Base-by-base conservation (phyloP, 768 basidiomycete species). In the Postia placenta region DNA sequence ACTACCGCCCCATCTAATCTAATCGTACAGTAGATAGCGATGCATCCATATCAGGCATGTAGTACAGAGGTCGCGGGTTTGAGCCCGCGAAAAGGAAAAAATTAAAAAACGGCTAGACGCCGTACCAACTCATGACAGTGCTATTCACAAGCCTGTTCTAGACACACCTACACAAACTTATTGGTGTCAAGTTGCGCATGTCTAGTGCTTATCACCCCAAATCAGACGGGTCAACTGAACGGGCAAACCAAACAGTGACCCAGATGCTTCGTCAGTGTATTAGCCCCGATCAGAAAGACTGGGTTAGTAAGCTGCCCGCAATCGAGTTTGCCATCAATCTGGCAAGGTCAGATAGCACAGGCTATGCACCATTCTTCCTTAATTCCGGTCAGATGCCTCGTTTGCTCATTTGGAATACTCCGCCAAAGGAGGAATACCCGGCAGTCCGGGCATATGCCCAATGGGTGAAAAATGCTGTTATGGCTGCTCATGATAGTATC, bases 321-420 rank as follows among this genome's bases (percentile, higher is more conserved):
- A 59, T 63, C 0, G 69, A 74, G 47, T 73, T 74, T 50, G 70
- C 70, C 0, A 64, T 73, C 6, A 75, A 68, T 49, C 48, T 56
- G 1, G 59, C 65, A 14, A 46, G 57, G 0, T 64, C 61, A n/a
- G 47, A 59, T 7, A 62, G 66, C 0, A 74, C 71, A 0, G 55
- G 60, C 15, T 73, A 65, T 45, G 59, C 68, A 17, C 70, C 68
- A 7, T 66, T 66, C 43, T 48, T 64, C 30, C 50, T 66, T n/a
- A 66, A 59, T 11, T 48, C 51, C 11, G 58, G 55, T 0, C 51
- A 54, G 1, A 52, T 61, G 45, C 64, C 59, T 0, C 42, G 53
- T 0, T 0, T 58, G 64, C 51, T 58, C 65, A 53, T 56, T 9
- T 69, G 67, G 68, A 48, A 60, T 11, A 37, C 41, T n/a, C 36